A percentile compares a stretch with the other conserved stretches of the same genome.
These are phyloP conservation scores for Russula compacta DNA, from an alignment of 768 basidiomycete genomes.

Conservation along the genomic window DNA sequence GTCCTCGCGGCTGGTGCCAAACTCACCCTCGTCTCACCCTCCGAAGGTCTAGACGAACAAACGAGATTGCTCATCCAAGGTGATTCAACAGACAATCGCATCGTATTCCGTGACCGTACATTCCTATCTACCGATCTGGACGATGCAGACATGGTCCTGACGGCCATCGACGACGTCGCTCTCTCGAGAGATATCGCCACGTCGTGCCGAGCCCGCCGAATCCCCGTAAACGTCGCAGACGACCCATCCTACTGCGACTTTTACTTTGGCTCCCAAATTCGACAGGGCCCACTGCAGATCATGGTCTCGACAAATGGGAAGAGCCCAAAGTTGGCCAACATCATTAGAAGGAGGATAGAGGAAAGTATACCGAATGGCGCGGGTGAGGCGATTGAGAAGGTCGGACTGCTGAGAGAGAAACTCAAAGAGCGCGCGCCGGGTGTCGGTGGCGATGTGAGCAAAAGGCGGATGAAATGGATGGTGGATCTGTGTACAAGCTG, in stretches of 20 bases:
- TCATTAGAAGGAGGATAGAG: slow-evolving; percentile 66
- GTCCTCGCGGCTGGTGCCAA: slow-evolving; percentile 72
- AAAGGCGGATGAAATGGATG: slow-evolving; percentile 90
- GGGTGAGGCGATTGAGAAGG: slow-evolving; percentile 69
- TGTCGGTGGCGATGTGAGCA: slow-evolving; percentile 67
- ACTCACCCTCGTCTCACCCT: slow-evolving; percentile 72
- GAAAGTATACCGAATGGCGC: slow-evolving; percentile 57
- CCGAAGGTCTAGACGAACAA: slow-evolving; percentile 51
- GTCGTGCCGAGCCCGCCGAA: slow-evolving; percentile 53
- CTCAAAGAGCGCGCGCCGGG: slow-evolving; percentile 78
- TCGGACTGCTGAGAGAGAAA: slow-evolving; percentile 63
- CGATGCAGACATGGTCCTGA: slow-evolving; percentile 78
- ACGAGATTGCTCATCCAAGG: slow-evolving; percentile 42
- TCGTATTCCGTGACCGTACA: slow-evolving; percentile 62
- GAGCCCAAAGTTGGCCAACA: slow-evolving; percentile 81
- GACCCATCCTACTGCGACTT: slow-evolving; percentile 95
- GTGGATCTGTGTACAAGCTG: slow-evolving; percentile 76
- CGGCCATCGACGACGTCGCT: slow-evolving; percentile 78
- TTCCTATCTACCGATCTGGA: slow-evolving; percentile 63
- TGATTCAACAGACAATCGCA: slow-evolving; percentile 35
- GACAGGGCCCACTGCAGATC: slow-evolving; percentile 84
- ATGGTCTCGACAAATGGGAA: slow-evolving; percentile 95
- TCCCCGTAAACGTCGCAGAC: slow-evolving; percentile 95
- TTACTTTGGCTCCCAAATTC: slow-evolving; percentile 93
- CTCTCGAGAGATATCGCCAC: slow-evolving; percentile 64